Conservation (phyloP, 2,329 filamentous ascomycete species). For the Penicillium sp. region DNA sequence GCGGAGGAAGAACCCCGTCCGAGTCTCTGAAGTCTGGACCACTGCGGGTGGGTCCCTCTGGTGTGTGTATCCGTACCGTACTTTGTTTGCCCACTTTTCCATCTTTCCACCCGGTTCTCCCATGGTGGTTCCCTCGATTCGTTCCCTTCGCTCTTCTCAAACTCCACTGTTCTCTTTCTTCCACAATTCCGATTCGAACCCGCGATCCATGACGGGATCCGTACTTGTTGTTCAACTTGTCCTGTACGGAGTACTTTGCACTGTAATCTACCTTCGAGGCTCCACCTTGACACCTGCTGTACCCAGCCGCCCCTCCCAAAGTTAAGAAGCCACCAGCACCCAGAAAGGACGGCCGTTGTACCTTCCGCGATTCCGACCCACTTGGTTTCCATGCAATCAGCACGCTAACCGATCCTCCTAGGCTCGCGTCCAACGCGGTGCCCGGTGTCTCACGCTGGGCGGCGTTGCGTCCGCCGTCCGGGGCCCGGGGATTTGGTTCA, state of each 20-base stretch:
- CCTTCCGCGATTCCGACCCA: slow-evolving; percentile 23
- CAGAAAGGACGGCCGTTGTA: slow-evolving; percentile 27
- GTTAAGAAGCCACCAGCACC: background rate
- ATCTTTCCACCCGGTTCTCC: background rate
- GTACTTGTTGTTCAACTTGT: slow-evolving; percentile 11
- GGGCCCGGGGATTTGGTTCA: background rate
- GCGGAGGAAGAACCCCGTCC: background rate
- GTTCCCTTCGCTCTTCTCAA: background rate
- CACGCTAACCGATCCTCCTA: slow-evolving; percentile 1
- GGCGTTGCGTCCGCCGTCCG: background rate
- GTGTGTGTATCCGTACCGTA: too few species aligned
- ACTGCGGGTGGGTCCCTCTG: too few species aligned
- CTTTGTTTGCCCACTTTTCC: background rate
- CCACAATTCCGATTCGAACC: background rate
- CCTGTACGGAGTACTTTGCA: too few species aligned
- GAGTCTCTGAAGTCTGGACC: background rate
- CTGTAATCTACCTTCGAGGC: slow-evolving; percentile 1
- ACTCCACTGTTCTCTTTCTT: background rate
- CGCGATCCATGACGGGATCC: background rate
- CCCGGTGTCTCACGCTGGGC: slow-evolving; percentile 1
- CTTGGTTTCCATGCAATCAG: slow-evolving; percentile 11
- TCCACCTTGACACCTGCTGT: slow-evolving; percentile 27
- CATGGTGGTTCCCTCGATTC: background rate
- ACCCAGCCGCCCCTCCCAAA: slow-evolving; percentile 19
- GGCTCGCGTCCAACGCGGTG: background rate